Percentiles rank a stretch among this genome's conserved stretches.
These are phyloP conservation scores for Carex parvula DNA, from an alignment of 176 grass and related monocot genomes.

Conservation along the genomic window DNA sequence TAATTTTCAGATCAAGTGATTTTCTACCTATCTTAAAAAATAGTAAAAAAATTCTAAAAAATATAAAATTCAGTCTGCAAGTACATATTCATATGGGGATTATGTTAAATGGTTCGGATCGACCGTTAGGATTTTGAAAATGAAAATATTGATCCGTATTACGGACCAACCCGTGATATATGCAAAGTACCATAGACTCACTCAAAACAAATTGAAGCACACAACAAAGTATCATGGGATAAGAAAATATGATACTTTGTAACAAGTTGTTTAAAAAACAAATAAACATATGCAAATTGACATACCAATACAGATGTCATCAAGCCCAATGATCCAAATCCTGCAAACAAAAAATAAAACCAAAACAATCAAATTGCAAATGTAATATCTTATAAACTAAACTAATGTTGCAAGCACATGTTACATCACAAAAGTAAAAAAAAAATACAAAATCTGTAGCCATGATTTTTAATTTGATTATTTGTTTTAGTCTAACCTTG, in stretches of 20 bases:
- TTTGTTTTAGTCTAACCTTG: conserved; percentile 53
- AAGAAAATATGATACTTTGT: conserved; percentile 15
- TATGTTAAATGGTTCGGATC: no score
- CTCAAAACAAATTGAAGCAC: neutral
- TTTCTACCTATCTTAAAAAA: no score
- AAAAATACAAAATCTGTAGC: neutral
- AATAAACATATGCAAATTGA: neutral
- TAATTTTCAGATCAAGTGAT: no score
- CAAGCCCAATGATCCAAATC: conserved; percentile 93
- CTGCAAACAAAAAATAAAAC: conserved; percentile 40
- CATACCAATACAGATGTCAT: conserved; percentile 98
- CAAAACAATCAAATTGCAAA: conserved; percentile 16
- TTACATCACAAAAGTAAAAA: neutral
- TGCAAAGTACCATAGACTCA: no score
- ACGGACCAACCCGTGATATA: no score
- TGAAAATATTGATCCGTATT: no score
- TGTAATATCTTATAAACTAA: neutral
- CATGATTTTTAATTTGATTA: conserved; percentile 19
- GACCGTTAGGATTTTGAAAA: no score
- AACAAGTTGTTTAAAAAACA: neutral
- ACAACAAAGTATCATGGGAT: neutral
- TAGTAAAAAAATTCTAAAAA: no score
- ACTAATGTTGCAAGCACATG: neutral
- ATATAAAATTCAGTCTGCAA: no score
- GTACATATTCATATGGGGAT: no score